Conservation (phyloP, 169 alveolate genomes). For the Plasmodium billcollinsi region DNA sequence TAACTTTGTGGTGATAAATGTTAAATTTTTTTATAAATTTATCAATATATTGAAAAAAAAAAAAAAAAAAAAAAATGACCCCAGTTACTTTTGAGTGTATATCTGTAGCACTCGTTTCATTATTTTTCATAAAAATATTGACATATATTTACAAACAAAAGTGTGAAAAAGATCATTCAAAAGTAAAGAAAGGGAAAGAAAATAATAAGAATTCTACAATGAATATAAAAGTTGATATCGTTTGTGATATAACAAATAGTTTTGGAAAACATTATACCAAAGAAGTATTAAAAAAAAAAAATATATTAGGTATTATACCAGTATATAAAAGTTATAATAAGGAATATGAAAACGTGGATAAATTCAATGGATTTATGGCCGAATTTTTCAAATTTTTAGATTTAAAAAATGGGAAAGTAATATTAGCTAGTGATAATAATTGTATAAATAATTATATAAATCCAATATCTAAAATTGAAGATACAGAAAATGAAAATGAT, state of each 20-base stretch:
- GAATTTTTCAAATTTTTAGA: constrained; percentile 47
- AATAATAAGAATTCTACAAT: constrained; percentile 2
- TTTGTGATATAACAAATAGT: constrained; percentile 73
- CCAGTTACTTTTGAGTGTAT: constrained; percentile 37
- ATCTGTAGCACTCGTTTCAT: constrained; percentile 32
- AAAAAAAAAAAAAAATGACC: constrained; percentile 21
- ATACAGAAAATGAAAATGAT: constrained; percentile 9
- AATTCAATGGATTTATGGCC: constrained; percentile 65
- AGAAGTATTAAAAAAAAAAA: constrained; percentile 40
- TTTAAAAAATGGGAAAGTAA: constrained; percentile 67
- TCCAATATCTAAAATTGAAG: not conserved
- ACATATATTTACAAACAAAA: constrained; percentile 22
- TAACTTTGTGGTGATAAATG: not conserved
- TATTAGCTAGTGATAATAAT: constrained; percentile 74
- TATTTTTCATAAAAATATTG: constrained; percentile 52
- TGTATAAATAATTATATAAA: constrained; percentile 22
- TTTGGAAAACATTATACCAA: constrained; percentile 65
- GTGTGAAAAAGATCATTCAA: constrained; percentile 12
- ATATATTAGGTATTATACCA: constrained; percentile 67
- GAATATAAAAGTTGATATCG: constrained; percentile 30
- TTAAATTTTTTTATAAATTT: not conserved
- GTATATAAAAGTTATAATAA: constrained; percentile 63
- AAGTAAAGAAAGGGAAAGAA: constrained; percentile 11
- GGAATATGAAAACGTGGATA: constrained; percentile 43
- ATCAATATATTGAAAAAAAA: not conserved